These are phyloP conservation scores for Sclerotiophoma versabilis DNA, from an alignment of 2,329 filamentous ascomycete genomes.

Conservation along the genomic window DNA sequence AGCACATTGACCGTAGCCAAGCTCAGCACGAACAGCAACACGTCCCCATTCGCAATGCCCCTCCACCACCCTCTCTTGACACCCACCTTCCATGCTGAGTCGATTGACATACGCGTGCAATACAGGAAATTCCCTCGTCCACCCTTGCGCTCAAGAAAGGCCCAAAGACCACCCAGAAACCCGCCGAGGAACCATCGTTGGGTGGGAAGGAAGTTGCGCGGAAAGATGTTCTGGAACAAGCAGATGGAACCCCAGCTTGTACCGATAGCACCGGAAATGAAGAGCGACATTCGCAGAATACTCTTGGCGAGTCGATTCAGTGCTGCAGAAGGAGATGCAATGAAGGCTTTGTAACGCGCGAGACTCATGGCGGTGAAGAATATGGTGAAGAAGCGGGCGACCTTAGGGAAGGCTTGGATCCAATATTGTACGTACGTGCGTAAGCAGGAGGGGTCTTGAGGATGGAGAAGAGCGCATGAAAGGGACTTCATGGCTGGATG, in stretches of 20 bases:
- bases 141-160: slow-evolving; percentile 72
- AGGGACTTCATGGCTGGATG: slow-evolving; percentile 86
- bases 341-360: slow-evolving; percentile 70
- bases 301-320: slow-evolving; percentile 71
- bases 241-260: slow-evolving; percentile 90
- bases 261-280: slow-evolving; percentile 82
- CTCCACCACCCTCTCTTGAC: slow-evolving; percentile 89
- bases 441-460: slow-evolving; percentile 83
- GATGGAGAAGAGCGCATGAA: slow-evolving; percentile 89
- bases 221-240: slow-evolving; percentile 82
- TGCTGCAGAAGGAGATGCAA: slow-evolving; percentile 72
- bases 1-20: slow-evolving; percentile 79
- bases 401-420: slow-evolving; percentile 79
- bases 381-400: slow-evolving; percentile 79
- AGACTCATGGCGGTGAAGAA: slow-evolving; percentile 76
- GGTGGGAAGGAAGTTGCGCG: slow-evolving; percentile 75
- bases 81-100: slow-evolving; percentile 92
- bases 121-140: slow-evolving; percentile 75
- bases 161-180: slow-evolving; percentile 84
- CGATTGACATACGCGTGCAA: slow-evolving; percentile 76
- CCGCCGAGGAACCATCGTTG: slow-evolving; percentile 91
- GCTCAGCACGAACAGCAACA: slow-evolving; percentile 81
- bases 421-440: slow-evolving; percentile 89
- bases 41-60: slow-evolving; percentile 81
- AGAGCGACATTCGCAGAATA: slow-evolving; percentile 77